Evolutionary conservation across 768 basidiomycete genomes (phyloP), one percentile per base, ranked within the genome.

Genomic region (Amyloporia xantha): DNA sequence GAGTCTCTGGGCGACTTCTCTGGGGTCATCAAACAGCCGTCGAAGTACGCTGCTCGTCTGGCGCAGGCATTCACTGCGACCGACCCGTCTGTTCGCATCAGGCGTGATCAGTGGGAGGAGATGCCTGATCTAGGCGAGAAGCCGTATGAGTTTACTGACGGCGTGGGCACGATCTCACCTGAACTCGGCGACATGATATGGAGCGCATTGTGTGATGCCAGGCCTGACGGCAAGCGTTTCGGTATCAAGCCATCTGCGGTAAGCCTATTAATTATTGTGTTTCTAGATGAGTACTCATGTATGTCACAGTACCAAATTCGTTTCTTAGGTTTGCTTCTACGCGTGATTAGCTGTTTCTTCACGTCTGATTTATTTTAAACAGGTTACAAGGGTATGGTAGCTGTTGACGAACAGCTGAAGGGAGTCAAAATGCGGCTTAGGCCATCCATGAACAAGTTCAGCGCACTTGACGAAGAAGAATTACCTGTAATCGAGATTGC

Each of bases 21-120:
- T 6, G 72, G 71, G 11, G 56, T 65, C 5, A 54, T 61, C 26
- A 59, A 49, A 17, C 54, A 48, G 23, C 91, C 91, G 2, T 89
- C 91, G 5, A 87, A 86, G 63, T 87, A 79, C 56, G 91, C 88
- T 5, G 91, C 91, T 12, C 78, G 91, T 17, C 68, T 92, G 50
- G 82, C 86, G 5, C 90, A 90, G 66, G 86, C 86, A 0, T 91
- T 93, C 58, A 87, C 86, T 0, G 82, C 85, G 2, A 93, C 91
- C 1, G 82, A 87, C 52, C 77, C 82, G 0, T 85, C 86, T 1
- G 79, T 90, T 17, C 63, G 61, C 19, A 79, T 91, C 42, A 49
- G 54, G 5, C 64, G 63, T 2, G 53, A 71, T 38, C 72, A 91
- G 56, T 90, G 89, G 81, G 74, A 79, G 43, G 68, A 73, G 48